These are phyloP conservation scores for Quercus bicolor DNA, from an alignment of 306 rosid species.

Conservation along the genomic window DNA sequence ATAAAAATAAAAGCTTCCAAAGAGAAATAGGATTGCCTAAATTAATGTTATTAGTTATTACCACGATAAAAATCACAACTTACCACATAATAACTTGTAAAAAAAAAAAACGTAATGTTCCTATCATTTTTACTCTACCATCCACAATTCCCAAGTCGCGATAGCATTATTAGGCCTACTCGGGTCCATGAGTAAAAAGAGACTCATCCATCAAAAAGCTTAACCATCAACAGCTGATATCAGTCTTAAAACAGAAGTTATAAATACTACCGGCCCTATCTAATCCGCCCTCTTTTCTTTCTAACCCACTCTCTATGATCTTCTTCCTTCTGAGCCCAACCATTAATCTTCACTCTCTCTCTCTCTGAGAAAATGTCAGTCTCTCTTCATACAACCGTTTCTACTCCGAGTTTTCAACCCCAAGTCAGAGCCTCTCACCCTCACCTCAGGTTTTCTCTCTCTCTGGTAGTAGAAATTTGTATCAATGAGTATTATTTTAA, in stretches of 20 bases:
- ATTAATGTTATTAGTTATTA: no score
- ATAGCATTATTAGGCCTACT: no score
- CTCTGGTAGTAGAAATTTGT: neutral
- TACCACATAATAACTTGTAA: no score
- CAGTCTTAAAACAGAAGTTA: no score
- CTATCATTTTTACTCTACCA: rapidly evolving
- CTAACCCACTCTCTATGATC: neutral
- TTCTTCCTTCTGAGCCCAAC: neutral
- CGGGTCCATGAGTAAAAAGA: no score
- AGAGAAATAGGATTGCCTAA: no score
- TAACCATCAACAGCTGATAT: no score
- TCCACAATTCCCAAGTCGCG: no score
- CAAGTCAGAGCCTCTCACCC: conserved; percentile 32
- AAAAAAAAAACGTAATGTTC: no score
- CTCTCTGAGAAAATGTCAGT: conserved; percentile 48
- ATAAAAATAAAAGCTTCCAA: no score
- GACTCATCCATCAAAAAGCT: no score
- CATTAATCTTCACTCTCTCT: neutral
- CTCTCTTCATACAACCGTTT: conserved; percentile 43
- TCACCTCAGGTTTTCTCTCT: conserved; percentile 46
- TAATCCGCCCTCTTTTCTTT: neutral
- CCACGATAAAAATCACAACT: no score
- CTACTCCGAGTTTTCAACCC: conserved; percentile 39
- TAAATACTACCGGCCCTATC: neutral
- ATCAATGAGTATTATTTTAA: neutral